Evolutionary conservation across 1,139 yeast genomes (phyloP), one percentile per base, ranked within the genome.

Genomic region (Sugiyamaella paludigena): DNA sequence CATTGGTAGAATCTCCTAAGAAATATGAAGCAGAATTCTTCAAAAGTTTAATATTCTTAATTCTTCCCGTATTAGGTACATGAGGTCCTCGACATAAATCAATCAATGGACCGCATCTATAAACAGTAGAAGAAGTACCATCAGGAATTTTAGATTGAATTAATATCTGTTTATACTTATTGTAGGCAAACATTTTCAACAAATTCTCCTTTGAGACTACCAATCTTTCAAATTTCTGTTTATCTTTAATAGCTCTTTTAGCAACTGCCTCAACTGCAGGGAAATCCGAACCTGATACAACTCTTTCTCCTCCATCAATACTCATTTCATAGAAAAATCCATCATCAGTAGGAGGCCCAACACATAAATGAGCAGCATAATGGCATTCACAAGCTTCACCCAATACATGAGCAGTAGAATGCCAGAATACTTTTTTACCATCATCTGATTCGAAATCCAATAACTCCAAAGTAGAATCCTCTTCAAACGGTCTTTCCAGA

Each of bases 361-460:
- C 74, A 67, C 87, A 81, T 54, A 94, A 81, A 66, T 91, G 96
- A 58, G 96, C 95, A 57, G 97, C 98, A 68, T 84, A 77, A 70
- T 88, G 94, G 69, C 96, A 86, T 74, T 94, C 99, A 74, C 96
- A 85, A 45, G 98, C 94, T 74, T 94, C 98, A 71, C 99, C 99
- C 61, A 94, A 77, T 53, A 94, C 92, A 72, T 94, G 99, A 50
- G 99, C 99, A 60, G 96, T 85, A 4, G 98, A 92, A 70, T 94
- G 99, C 98, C 98, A 94, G 73, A 94, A 94, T 41, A 92, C 98
- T 58, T 83, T 83, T 68, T 84, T 87, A 69, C 98, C 98, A 66
- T 91, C 98, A 19, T 87, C 88, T 56, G 82, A 68, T 39, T 81
- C 84, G 72, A 94, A 94, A 63, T 84, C 88, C 56, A 82, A 73